Evolutionary conservation across 1,139 yeast species (phyloP), one percentile per base, ranked within the genome.

Genomic region (Debaryomycetaceae sp.): DNA sequence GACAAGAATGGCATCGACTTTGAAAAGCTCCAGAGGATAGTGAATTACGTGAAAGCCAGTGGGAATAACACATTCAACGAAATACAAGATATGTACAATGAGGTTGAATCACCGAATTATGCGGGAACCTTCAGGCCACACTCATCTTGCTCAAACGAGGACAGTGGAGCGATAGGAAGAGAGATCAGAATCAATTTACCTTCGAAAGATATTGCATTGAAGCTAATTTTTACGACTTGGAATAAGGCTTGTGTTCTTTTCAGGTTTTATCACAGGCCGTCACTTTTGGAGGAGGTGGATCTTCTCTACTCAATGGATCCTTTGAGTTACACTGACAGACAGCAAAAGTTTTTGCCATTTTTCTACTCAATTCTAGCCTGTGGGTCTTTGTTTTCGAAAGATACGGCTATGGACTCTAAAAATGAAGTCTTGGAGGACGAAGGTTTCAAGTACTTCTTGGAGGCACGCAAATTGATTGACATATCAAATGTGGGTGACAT

Each of bases 181-280:
- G 82, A 82, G 53, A 76, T 87, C 49, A 81, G 75, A 48, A 76
- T 87, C 37, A 79, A 84, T 6, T 63, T 89, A 35, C 97, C 97
- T 0, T 78, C 91, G 1, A 80, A 85, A 50, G 83, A 81, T 32
- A 75, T 77, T 17, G 92, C 96, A 0, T 61, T 85, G 34, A 79
- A 79, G 51, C 69, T 88, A 47, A 81, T 88, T 26, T 79, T 79
- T 51, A 78, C 83, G 36, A 87, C 92, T 1, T 88, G 96, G 95
- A 79, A 81, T 48, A 83, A 84, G 52, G 92, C 95, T 0, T 87
- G 95, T 59, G 89, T 87, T 9, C 65, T 88, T 41, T 86, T 87
- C 56, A 69, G 96, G 41, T 88, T 89, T 56, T 86, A 86, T 57
- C 96, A 89, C 55, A 70, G 95, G 18, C 95, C 96, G 0, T 81